Evolutionary conservation across 2,329 filamentous ascomycete species (phyloP).

Genomic region (Harringtonia lauricola): DNA sequence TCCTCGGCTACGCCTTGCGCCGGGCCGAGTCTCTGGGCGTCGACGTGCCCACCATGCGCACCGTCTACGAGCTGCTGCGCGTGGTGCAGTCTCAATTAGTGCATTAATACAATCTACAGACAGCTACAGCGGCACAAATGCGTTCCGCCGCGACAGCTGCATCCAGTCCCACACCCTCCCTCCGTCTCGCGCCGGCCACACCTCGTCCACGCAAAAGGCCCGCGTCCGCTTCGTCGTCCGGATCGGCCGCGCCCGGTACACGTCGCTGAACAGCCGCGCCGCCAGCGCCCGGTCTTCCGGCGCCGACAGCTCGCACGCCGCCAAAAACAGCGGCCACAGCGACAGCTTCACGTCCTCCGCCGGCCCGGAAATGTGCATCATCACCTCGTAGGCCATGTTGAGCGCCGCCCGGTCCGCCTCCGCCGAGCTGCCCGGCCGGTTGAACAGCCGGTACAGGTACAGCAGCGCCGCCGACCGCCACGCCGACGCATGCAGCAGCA

Average conservation of each 20-base stretch:
- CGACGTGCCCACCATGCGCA: conserved; percentile 4
- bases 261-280: conserved; percentile 3
- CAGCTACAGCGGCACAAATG: conserved; percentile 7
- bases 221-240: conserved; percentile 7
- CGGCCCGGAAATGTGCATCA: conserved; percentile 10
- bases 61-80: conserved; percentile 7
- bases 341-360: conserved; percentile 10
- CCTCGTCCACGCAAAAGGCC: conserved; percentile 7
- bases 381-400: conserved; percentile 10
- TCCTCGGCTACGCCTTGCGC: conserved; percentile 21
- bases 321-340: conserved; percentile 11
- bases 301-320: conserved; percentile 9
- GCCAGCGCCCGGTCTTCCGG: conserved; percentile 10
- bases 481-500: conserved; percentile 9
- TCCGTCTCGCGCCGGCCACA: conserved; percentile 11
- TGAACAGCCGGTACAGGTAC: conserved; percentile 9
- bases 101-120: no score
- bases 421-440: conserved; percentile 6
- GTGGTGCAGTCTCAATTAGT: conserved; percentile 10
- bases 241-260: conserved; percentile 8
- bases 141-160: conserved; percentile 5
- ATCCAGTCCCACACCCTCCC: conserved; percentile 11
- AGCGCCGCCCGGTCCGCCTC: conserved; percentile 7
- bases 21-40: conserved; percentile 11
- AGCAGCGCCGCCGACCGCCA: conserved; percentile 9